phyloP scores from a whole-genome alignment of 2,329 filamentous ascomycete species.

The Calonectria pseudoreteaudii region DNA sequence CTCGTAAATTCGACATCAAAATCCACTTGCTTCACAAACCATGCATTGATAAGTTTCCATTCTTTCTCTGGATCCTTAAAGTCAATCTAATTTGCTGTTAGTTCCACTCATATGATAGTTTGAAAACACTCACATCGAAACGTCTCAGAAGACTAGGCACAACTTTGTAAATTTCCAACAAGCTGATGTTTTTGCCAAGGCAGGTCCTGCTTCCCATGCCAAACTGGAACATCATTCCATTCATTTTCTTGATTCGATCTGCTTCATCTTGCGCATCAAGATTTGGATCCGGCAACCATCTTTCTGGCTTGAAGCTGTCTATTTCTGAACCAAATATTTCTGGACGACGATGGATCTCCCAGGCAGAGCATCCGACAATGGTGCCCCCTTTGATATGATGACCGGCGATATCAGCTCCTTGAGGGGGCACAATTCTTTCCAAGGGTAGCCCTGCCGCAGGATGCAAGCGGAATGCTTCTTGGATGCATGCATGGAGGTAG shows the following conservation, averaged over 20 bases:
- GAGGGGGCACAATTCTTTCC: constrained; percentile 77
- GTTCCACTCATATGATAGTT: rapidly evolving
- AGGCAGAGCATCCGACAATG: constrained; percentile 80
- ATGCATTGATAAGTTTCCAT: constrained; percentile 70
- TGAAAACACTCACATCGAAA: constrained; percentile 31
- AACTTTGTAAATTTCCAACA: constrained; percentile 74
- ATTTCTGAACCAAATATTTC: constrained; percentile 77
- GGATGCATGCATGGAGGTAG: constrained; percentile 82
- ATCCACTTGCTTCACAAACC: constrained; percentile 72
- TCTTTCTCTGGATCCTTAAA: constrained; percentile 66
- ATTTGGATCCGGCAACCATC: constrained; percentile 67
- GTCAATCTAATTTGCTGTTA: constrained; percentile 56
- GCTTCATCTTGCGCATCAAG: constrained; percentile 55
- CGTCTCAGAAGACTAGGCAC: constrained; percentile 56
- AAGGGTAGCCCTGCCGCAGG: constrained; percentile 79
- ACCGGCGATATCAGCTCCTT: constrained; percentile 73
- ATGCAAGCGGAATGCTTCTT: constrained; percentile 82
- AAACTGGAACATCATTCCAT: constrained; percentile 64
- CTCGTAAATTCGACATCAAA: constrained; percentile 61
- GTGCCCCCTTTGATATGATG: constrained; percentile 75
- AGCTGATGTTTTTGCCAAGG: constrained; percentile 74
- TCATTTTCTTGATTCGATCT: constrained; percentile 49
- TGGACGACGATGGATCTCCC: constrained; percentile 77
- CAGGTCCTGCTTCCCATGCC: constrained; percentile 78
- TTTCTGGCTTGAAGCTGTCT: constrained; percentile 74